Evolutionary conservation across 148 eudicot species (phyloP).

Genomic region (Arbutus unedo): DNA sequence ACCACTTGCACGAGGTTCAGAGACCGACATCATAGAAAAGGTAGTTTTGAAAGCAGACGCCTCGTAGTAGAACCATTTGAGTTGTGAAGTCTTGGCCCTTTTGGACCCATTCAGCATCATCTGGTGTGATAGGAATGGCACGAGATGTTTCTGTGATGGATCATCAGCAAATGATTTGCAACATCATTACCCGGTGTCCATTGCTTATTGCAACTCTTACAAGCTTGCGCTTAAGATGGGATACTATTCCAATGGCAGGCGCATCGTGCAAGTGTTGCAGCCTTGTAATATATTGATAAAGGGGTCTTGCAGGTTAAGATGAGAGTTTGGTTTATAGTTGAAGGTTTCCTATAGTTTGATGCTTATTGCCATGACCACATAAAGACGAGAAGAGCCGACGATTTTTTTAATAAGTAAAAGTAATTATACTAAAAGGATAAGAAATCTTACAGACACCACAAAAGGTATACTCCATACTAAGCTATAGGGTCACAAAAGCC

Average conservation of each 20-base stretch:
- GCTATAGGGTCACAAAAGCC: not conserved
- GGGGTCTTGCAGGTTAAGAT: not conserved
- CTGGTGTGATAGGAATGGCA: not conserved
- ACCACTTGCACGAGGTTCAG: not conserved
- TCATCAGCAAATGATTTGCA: not conserved
- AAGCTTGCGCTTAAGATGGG: not conserved
- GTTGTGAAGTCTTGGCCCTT: not conserved
- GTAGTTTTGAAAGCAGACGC: not conserved
- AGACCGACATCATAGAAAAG: not conserved
- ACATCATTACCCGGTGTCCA: no score
- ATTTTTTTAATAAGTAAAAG: not conserved
- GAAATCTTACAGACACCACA: not conserved
- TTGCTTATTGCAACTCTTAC: not conserved
- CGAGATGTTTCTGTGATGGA: not conserved
- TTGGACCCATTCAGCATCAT: conserved; percentile 1
- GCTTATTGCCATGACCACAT: not conserved
- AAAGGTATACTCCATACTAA: not conserved
- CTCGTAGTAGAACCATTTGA: not conserved
- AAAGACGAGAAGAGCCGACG: not conserved
- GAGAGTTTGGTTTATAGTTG: not conserved
- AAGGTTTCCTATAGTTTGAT: not conserved
- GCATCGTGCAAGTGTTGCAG: not conserved
- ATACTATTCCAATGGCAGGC: not conserved
- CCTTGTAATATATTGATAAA: not conserved
- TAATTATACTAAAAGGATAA: not conserved